Conservation (phyloP, 495 filamentous ascomycete genomes). For the Trichoderma erinaceum region DNA sequence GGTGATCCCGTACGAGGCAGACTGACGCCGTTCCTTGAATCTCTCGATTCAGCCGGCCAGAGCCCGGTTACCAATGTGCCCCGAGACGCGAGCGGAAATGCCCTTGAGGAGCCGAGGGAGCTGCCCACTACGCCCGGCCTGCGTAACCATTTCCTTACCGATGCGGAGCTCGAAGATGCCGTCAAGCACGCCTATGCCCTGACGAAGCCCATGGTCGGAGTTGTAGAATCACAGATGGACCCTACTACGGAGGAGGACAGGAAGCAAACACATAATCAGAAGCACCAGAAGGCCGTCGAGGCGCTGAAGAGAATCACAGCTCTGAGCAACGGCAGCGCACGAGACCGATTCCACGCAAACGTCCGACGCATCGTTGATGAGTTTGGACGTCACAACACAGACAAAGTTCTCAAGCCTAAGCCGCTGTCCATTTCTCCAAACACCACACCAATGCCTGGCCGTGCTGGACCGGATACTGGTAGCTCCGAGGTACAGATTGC, state of each 20-base stretch:
- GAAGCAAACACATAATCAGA: constrained; percentile 30
- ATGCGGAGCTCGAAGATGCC: constrained; percentile 55
- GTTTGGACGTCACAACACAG: constrained; percentile 91
- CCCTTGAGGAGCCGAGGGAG: constrained; percentile 27
- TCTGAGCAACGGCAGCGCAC: constrained; percentile 64
- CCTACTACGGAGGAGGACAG: constrained; percentile 39
- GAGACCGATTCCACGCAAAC: constrained; percentile 73
- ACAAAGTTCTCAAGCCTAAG: constrained; percentile 55
- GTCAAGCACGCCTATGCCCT: constrained; percentile 59
- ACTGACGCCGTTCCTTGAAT: constrained; percentile 74
- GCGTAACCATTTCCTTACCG: constrained; percentile 68
- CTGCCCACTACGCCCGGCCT: constrained; percentile 43
- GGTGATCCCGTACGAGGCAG: constrained; percentile 76
- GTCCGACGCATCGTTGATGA: constrained; percentile 74
- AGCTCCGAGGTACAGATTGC: constrained; percentile 94
- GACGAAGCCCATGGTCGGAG: constrained; percentile 46
- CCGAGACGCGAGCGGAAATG: constrained; percentile 32
- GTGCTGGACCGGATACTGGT: constrained; percentile 84
- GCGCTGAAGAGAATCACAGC: constrained; percentile 72
- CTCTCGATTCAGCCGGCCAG: constrained; percentile 59
- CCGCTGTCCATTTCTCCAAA: constrained; percentile 34
- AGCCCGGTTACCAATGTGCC: constrained; percentile 27
- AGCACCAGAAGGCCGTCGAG: constrained; percentile 49
- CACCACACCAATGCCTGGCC: constrained; percentile 48
- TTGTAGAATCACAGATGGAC: constrained; percentile 35